Base-by-base conservation (phyloP, 176 grass and related monocot genomes). In the Juncus effusus region DNA sequence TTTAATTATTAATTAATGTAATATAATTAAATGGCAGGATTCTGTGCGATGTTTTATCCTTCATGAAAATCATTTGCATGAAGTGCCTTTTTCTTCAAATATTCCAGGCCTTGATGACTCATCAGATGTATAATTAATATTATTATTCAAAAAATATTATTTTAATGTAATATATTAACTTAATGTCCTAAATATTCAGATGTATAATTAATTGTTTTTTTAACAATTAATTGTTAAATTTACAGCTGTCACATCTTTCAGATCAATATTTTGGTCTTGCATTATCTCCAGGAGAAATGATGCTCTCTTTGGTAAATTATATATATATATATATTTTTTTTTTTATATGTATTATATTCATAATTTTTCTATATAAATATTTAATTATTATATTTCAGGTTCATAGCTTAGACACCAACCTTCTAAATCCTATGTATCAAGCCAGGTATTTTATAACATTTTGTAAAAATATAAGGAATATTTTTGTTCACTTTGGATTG, bases 401-500 rank as follows among this genome's bases (percentile, higher is more conserved):
- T 15, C 85, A 82, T 50, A 83, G 74, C 65, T 86, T 96, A 74
- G 87, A 91, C 65, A 42, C 52, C 2, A 80, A 84, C 47, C 74
- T 91, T 51, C 62, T 96, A 77, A 76, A 96, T 55, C 93, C 79
- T 76, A 96, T 96, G 88, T 96, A 96, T 86, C 85, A 96, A 76
- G 85, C 78, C 82, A 90, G 85, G 93, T 96, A 73, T 73, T 72
- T 71, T 10, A 45, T 59, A 59, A 4, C 55, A 65, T 69, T 4
- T 11, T 9, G 16, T 54, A 38, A 15, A 47, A 55, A 56, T 37
- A 40, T 54, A 14, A 10, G 28, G 35, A 5, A 19, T 67, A 7
- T 12, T 52, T 52, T 52, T 52, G 49, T 52, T 52, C 9, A 12
- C 7, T 52, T 52, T 52, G 49, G 49, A 52, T 57, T 57, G 7